Percentiles rank a stretch among this genome's conserved stretches.
phyloP scores from a whole-genome alignment of 495 filamentous ascomycete species.

The Baudoinia panamericana region DNA sequence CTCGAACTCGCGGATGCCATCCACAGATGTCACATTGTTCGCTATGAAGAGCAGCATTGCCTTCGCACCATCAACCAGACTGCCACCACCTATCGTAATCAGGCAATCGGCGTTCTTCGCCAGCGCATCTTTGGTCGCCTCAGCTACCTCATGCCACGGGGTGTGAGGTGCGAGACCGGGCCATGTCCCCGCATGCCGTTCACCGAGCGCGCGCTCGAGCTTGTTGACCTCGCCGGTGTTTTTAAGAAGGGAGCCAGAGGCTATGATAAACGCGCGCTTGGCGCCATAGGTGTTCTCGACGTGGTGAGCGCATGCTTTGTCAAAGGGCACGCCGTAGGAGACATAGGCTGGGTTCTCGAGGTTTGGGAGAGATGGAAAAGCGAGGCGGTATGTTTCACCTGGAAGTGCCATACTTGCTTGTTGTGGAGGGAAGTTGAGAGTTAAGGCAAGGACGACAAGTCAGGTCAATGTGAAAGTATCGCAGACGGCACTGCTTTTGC shows the following conservation, averaged over 20 bases:
- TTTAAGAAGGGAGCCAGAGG: neutral
- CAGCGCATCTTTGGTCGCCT: neutral
- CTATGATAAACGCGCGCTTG: conserved; percentile 4
- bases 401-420: too few relatives aligned
- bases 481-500: too few relatives aligned
- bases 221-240: conserved; percentile 3
- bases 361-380: conserved; percentile 2
- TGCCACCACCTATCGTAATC: conserved; percentile 6
- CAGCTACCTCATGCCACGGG: conserved; percentile 2
- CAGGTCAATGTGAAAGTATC: too few relatives aligned
- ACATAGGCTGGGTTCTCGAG: conserved; percentile 5
- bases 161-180: conserved; percentile 3
- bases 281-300: conserved; percentile 4
- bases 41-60: conserved; percentile 9
- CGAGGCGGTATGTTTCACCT: conserved; percentile 7
- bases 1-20: conserved; percentile 1
- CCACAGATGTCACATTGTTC: conserved; percentile 4
- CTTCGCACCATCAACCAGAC: conserved; percentile 6
- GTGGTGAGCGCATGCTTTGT: conserved; percentile 6
- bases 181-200: neutral
- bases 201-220: conserved; percentile 1
- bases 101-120: conserved; percentile 6
- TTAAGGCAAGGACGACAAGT: too few relatives aligned
- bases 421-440: too few relatives aligned
- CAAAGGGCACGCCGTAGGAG: conserved; percentile 1